Base-by-base conservation (phyloP, 2,329 filamentous ascomycete species). In the Aspergillus luchuensis region DNA sequence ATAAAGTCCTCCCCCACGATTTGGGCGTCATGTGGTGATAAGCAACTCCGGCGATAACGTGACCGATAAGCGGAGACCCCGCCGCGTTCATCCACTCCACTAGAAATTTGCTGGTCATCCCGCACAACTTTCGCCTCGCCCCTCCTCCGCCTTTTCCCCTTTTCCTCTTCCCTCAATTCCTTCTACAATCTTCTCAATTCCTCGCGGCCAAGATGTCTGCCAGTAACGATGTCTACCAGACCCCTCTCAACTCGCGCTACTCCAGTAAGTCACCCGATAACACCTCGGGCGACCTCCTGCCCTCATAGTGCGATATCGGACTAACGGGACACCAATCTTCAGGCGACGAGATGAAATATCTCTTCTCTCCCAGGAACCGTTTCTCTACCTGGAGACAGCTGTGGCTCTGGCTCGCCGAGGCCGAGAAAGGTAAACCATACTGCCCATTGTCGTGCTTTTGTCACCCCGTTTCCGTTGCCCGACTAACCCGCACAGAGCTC, bases 401-500 rank as follows among this genome's bases (percentile, higher is more conserved):
- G 17, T 97, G 93, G 93, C 81, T 94, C 48, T 88, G 84, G 78
- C 89, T 97, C 10, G 92, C 92, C 23, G 89, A 96, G 81, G 83
- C 85, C 8, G 89, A 97, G 81, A 88, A 88, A 75, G 73, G 74
- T 76, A 72, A 49, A 13, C 5, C 11, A 36, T 60, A 64, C 49
- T 43, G 33, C 19, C 53, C 28, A 30, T 53, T 58, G 56, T 38
- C 23, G 5, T 13, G 33, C 33, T 36, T 36, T 36, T 15, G 33
- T 50, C 41, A 25, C 53, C 57, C 54, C 28, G 48, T 53, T 47
- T 41, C 52, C 45, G 52, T 63, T 58, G 58, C 66, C 65, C 67
- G 65, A 66, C 71, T 71, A 66, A 70, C 61, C 51, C 51, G 56
- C 59, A 60, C 63, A 74, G 89, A 93, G 76, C 84, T 96, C 2